Evolutionary conservation across 129 eudicot genomes (phyloP), one percentile per base, ranked within the genome.

Genomic region (Centaurea solstitialis): DNA sequence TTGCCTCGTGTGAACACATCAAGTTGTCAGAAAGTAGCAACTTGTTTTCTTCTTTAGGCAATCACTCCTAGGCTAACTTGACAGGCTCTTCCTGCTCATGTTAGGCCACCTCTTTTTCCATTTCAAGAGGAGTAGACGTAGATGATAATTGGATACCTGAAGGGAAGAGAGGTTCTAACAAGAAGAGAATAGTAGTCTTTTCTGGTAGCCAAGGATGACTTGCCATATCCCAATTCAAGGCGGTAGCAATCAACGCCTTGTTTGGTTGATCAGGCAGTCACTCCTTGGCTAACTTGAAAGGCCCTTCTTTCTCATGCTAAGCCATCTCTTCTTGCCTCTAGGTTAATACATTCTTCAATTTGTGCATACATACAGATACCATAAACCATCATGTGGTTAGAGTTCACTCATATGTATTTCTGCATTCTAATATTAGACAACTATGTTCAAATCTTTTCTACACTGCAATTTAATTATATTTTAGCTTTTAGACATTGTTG

Each of bases 1-100:
- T 81, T 81, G 85, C 85, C 85, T 57, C 65, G 22, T 57, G 65
- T 57, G 65, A 57, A 17, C 65, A n/a, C 65, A 57, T 17, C 22
- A 57, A 57, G 65, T 57, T 57, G 22, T 57, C n/a, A 22, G 65
- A 57, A 57, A 57, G 22, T 57, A 57, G 65, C 65, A 57, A 0
- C 65, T 57, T 57, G 65, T 17, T 57, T 57, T 20, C 22, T 57
- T 57, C 65, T 22, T 57, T 57, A 57, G 65, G 65, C 65, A 57
- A 22, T 57, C 65, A 57, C 65, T 57, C 65, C 65, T 17, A 6
- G 22, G 65, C 22, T 57, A 57, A 57, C 65, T 57, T 57, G 65
- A 57, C 65, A 57, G 65, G 22, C 65, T 57, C 65, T 57, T 57
- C 65, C n/a, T 57, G 65, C 65, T 57, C 65, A 57, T 57, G 65